Base-by-base conservation (phyloP, 495 filamentous ascomycete genomes). In the Talaromyces stipitatus region DNA sequence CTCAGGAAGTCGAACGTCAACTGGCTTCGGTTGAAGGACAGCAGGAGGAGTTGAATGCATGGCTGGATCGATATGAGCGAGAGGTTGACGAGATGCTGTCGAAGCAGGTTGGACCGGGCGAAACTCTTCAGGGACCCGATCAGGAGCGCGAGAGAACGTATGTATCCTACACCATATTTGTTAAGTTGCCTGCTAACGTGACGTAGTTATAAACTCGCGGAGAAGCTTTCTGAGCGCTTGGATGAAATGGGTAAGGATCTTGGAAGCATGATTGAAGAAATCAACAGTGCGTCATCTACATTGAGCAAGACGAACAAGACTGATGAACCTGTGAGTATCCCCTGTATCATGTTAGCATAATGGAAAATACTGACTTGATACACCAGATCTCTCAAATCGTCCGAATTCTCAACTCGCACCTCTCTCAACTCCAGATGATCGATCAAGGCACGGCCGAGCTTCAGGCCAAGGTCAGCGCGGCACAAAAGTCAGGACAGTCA, bases 231-330 rank as follows among this genome's bases (percentile, higher is more conserved):
- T 2, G 90, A 95, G 64, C 82, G 85, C 53, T 69, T 97, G 63
- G 89, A 91, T 41, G 88, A 91, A 55, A 95, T 96, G 87, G 90
- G 90, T 69, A 90, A 87, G 69, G 91, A 96, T 69, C 74, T 97
- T 51, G 80, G 80, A 38, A 89, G 86, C 71, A 97, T 99, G 91
- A 96, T 99, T 65, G 91, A 96, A 65, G 94, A 96, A 70, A 94
- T 97, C 65, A 99, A 99, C 65, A 82, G 83, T 56, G 90, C 91
- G 48, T 90, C 86, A 8, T 78, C 87, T 24, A 87, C 82, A 4
- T 75, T 99, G 59, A 92, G 83, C 78, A 94, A 92, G 79, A 91
- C 86, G 43, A 87, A 78, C 71, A 92, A 91, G 69, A 78, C 87
- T 41, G 91, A 96, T 70, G 92, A 96, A 76, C 92, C 91, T 62